Conservation (phyloP, 352 stramenopile genomes). For the Pythium dissimile region DNA sequence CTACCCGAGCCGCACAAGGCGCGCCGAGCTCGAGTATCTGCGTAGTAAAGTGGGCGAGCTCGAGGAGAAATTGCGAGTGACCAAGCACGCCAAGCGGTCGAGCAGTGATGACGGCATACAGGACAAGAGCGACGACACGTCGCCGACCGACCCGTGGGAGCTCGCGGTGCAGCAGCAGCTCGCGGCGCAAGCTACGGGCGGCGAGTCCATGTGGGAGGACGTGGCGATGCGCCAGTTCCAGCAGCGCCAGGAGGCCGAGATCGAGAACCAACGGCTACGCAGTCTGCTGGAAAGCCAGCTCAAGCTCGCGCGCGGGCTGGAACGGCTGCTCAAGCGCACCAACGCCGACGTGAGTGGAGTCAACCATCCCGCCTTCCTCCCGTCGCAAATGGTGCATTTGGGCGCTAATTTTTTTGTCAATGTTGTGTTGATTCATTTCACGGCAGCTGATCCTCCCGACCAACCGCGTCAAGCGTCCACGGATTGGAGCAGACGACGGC, state of each 20-base stretch:
- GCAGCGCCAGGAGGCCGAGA: constrained; percentile 32
- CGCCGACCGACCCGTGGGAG: constrained; percentile 6
- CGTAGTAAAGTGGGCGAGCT: constrained; percentile 13
- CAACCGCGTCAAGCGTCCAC: constrained; percentile 15
- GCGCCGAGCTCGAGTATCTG: constrained; percentile 21
- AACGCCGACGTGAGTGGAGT: constrained; percentile 23
- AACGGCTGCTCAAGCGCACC: constrained; percentile 20
- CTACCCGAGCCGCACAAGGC: constrained; percentile 17
- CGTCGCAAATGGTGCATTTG: too few relatives aligned
- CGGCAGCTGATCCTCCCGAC: constrained; percentile 13
- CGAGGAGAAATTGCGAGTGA: constrained; percentile 17
- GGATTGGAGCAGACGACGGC: constrained; percentile 3
- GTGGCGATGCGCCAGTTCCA: constrained; percentile 19
- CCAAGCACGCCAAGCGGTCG: constrained; percentile 13
- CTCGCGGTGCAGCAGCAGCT: neutral
- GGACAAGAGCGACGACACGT: neutral
- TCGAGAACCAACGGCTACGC: constrained; percentile 55
- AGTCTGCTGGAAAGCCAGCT: constrained; percentile 54
- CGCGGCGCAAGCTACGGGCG: neutral
- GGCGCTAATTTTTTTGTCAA: neutral
- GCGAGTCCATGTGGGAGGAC: constrained; percentile 18
- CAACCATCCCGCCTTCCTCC: too few relatives aligned
- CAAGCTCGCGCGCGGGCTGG: constrained; percentile 37
- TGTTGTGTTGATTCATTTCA: too few relatives aligned
- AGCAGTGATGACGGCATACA: neutral